phyloP scores from a whole-genome alignment of 495 filamentous ascomycete genomes.

The Penicillium roqueforti region DNA sequence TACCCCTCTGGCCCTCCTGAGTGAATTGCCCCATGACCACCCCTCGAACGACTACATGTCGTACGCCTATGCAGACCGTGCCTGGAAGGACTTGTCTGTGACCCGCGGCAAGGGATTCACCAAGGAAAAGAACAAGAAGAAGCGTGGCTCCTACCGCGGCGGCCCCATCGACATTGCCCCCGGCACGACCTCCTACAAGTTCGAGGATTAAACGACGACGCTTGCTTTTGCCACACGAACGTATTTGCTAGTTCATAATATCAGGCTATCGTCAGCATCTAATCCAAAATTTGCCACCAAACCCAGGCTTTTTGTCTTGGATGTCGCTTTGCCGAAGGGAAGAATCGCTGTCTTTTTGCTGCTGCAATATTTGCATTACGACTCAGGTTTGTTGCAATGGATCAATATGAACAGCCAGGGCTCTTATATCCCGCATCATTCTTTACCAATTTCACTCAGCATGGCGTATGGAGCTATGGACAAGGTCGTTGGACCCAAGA shows the following conservation, averaged over 20 bases:
- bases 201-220: conserved; percentile 60
- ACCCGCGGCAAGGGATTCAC: conserved; percentile 97
- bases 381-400: background rate
- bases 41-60: conserved; percentile 67
- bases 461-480: conserved; percentile 30
- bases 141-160: conserved; percentile 78
- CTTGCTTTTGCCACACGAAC: background rate
- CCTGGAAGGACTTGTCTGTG: conserved; percentile 78
- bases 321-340: background rate
- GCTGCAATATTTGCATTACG: background rate
- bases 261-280: background rate
- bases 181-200: conserved; percentile 70
- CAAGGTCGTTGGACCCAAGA: conserved; percentile 4
- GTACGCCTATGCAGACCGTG: conserved; percentile 85
- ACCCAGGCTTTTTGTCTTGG: background rate
- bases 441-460: conserved; percentile 21
- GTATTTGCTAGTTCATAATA: conserved; percentile 5
- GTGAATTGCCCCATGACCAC: conserved; percentile 43
- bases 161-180: conserved; percentile 70
- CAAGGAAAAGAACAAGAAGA: conserved; percentile 99
- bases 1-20: conserved; percentile 46
- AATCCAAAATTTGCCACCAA: background rate
- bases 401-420: background rate
- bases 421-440: background rate
- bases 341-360: background rate